Evolutionary conservation across 2,329 filamentous ascomycete genomes (phyloP).

Genomic region (Westerdykella sp.): DNA sequence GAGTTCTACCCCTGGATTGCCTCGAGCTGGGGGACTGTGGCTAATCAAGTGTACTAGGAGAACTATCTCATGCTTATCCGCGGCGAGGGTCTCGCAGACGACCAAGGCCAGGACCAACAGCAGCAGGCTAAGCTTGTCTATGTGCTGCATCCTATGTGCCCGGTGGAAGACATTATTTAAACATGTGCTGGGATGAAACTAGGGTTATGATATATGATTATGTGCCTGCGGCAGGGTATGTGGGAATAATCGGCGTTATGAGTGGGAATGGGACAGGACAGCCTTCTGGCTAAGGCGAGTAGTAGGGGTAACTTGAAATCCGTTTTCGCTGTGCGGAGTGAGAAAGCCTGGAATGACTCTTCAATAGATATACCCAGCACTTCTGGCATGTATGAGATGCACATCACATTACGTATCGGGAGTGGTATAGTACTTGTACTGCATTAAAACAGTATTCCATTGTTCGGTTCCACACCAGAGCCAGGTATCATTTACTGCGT

Average conservation of each 20-base stretch:
- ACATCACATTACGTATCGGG: no score
- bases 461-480: no score
- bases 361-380: no score
- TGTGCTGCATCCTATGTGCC: conserved; percentile 90
- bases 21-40: conserved; percentile 1
- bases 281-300: background rate
- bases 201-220: background rate
- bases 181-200: background rate
- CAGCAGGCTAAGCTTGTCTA: conserved; percentile 61
- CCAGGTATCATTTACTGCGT: no score
- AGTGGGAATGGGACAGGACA: background rate
- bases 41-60: conserved; percentile 40
- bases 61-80: conserved; percentile 57
- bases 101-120: conserved; percentile 54
- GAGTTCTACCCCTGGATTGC: conserved; percentile 27
- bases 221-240: no score
- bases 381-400: no score
- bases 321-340: background rate
- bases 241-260: background rate
- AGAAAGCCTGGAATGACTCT: no score
- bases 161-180: conserved; percentile 55
- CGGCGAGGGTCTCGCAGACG: conserved; percentile 83
- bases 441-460: no score
- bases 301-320: background rate
- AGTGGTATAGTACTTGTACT: no score